These are phyloP conservation scores for Ceratocystis eucalypticola DNA, from an alignment of 2,329 filamentous ascomycete genomes.

Conservation along the genomic window DNA sequence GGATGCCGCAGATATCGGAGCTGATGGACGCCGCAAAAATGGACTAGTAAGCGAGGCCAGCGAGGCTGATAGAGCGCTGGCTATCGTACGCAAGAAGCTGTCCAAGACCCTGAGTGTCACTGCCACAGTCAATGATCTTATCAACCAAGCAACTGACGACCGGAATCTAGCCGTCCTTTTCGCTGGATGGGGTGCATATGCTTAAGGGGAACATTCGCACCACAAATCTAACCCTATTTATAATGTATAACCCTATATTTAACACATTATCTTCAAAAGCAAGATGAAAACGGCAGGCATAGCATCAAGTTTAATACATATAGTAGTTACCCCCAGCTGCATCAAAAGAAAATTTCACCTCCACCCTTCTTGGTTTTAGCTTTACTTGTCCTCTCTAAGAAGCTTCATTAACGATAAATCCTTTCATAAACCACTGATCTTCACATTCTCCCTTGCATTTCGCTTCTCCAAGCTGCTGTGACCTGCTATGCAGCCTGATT, in stretches of 20 bases:
- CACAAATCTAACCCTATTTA: neutral
- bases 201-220: constrained; percentile 23
- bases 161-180: constrained; percentile 83
- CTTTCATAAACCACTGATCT: neutral
- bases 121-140: constrained; percentile 91
- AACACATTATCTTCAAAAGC: neutral
- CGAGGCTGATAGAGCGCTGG: constrained; percentile 82
- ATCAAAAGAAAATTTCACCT: neutral
- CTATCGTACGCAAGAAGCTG: constrained; percentile 90
- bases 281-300: no score
- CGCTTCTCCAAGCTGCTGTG: neutral
- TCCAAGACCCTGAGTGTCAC: constrained; percentile 86
- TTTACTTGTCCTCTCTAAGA: neutral
- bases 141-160: constrained; percentile 90
- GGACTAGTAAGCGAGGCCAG: constrained; percentile 37
- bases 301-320: no score
- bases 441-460: neutral
- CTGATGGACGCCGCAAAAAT: constrained; percentile 15
- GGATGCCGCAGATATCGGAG: constrained; percentile 15
- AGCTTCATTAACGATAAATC: neutral
- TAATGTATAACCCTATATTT: neutral
- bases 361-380: neutral
- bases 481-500: neutral
- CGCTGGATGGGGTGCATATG: constrained; percentile 42
- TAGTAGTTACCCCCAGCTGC: neutral